Evolutionary conservation across 2,329 filamentous ascomycete genomes (phyloP).

Genomic region (Verticillium dahliae): DNA sequence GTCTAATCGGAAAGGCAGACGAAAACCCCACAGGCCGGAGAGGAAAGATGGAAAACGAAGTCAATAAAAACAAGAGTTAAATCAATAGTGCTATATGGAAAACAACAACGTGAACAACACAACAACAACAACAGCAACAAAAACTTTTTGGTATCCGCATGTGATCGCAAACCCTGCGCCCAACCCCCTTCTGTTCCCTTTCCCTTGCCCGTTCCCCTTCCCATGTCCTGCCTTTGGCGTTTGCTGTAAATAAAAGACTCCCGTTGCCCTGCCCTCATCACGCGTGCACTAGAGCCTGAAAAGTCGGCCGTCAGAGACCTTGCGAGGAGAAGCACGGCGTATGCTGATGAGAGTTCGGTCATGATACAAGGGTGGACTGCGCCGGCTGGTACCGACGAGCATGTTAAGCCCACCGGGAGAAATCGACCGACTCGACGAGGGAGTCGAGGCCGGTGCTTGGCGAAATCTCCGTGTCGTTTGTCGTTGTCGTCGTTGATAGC

Average conservation of each 20-base stretch:
- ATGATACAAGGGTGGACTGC: not conserved
- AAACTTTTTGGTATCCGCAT: not conserved
- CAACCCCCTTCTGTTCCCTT: not conserved
- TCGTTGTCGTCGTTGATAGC: conserved; percentile 43
- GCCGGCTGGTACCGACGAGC: not conserved
- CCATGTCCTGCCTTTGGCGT: conserved; percentile 1
- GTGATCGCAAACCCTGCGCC: not conserved
- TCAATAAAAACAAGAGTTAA: conserved; percentile 6
- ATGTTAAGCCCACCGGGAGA: conserved; percentile 29
- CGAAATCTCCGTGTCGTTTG: conserved; percentile 46
- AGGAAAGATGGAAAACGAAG: not conserved
- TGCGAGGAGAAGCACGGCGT: not conserved
- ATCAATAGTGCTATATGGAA: conserved; percentile 8
- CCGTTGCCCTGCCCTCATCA: not conserved
- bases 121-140: not conserved
- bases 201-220: not conserved
- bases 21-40: no score
- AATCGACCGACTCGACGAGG: conserved; percentile 29
- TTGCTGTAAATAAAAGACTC: conserved; percentile 6
- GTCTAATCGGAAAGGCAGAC: no score
- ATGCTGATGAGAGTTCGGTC: not conserved
- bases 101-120: not conserved
- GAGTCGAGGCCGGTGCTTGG: conserved; percentile 20
- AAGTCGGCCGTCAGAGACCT: not conserved
- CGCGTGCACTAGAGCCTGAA: not conserved